Percentiles rank a stretch among this genome's conserved stretches.
Conservation (phyloP, 1,284 basidiomycete genomes). For the Boletus mariae region DNA sequence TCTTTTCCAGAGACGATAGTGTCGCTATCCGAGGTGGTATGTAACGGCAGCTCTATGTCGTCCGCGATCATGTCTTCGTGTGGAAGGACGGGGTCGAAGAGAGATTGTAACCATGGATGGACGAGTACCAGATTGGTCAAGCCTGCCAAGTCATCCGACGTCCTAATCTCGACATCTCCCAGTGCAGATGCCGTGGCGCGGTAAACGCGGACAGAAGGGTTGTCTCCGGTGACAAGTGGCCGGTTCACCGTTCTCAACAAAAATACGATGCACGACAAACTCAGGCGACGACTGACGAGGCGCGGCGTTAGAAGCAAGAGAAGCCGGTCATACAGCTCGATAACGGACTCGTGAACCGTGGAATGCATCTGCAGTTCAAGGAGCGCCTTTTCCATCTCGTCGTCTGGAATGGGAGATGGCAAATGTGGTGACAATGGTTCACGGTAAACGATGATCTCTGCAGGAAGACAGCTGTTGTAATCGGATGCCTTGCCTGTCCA, state of each 20-base stretch:
- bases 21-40: not conserved
- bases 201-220: constrained; percentile 10
- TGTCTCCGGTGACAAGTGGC: not conserved
- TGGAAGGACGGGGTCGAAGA: constrained; percentile 17
- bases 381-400: constrained; percentile 10
- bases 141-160: constrained; percentile 9
- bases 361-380: constrained; percentile 2
- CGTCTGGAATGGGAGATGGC: constrained; percentile 7
- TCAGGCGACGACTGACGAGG: constrained; percentile 18
- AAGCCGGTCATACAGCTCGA: constrained; percentile 18
- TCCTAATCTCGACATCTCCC: constrained; percentile 12
- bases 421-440: constrained; percentile 7
- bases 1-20: not conserved
- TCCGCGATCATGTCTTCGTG: constrained; percentile 20
- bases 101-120: constrained; percentile 18
- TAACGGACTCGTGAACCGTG: constrained; percentile 6
- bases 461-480: constrained; percentile 23
- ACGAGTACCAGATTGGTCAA: constrained; percentile 19
- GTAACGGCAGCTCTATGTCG: constrained; percentile 3
- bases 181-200: constrained; percentile 9
- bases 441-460: constrained; percentile 18
- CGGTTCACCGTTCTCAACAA: constrained; percentile 11
- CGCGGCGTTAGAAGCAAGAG: constrained; percentile 12
- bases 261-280: constrained; percentile 16
- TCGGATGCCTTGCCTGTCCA: constrained; percentile 22